Evolutionary conservation across 768 basidiomycete genomes (phyloP).

Genomic region (Lactifluus rugatus): DNA sequence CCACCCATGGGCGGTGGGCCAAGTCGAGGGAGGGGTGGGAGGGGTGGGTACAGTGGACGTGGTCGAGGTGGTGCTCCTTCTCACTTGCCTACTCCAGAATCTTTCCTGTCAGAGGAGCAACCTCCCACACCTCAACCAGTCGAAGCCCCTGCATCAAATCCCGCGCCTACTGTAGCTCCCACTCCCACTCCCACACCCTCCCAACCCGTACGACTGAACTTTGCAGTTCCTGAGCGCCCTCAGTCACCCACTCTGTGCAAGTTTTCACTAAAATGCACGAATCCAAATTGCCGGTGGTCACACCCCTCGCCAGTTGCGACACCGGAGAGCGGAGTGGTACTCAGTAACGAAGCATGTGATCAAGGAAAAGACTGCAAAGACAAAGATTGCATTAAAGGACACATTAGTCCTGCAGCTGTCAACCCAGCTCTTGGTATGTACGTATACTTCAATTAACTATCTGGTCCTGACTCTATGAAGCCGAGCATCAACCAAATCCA

Average conservation of each 20-base stretch:
- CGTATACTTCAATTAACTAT: background rate
- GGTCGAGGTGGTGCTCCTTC: conserved; percentile 19
- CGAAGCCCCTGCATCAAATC: conserved; percentile 13
- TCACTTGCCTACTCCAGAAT: conserved; percentile 13
- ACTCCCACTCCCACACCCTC: conserved; percentile 20
- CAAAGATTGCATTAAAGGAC: conserved; percentile 85
- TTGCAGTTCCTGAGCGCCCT: conserved; percentile 63
- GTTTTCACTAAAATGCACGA: conserved; percentile 84
- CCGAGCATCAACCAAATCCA: conserved; percentile 23
- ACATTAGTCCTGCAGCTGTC: conserved; percentile 79
- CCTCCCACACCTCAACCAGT: conserved; percentile 19
- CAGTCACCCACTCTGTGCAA: conserved; percentile 91
- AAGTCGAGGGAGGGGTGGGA: conserved; percentile 30
- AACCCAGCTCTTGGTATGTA: conserved; percentile 47
- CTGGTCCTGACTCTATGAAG: conserved; percentile 6
- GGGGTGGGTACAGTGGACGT: conserved; percentile 21
- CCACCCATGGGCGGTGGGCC: conserved; percentile 38
- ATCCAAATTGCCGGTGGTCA: conserved; percentile 80
- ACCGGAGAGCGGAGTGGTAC: conserved; percentile 85
- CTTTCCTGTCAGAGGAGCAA: conserved; percentile 14
- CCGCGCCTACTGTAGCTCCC: conserved; percentile 21
- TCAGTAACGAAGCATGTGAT: conserved; percentile 91
- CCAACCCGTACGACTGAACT: conserved; percentile 34
- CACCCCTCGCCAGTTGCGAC: conserved; percentile 98
- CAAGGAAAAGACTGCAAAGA: conserved; percentile 84